Conservation (phyloP, 140 eudicot genomes). For the Anethum foeniculum region DNA sequence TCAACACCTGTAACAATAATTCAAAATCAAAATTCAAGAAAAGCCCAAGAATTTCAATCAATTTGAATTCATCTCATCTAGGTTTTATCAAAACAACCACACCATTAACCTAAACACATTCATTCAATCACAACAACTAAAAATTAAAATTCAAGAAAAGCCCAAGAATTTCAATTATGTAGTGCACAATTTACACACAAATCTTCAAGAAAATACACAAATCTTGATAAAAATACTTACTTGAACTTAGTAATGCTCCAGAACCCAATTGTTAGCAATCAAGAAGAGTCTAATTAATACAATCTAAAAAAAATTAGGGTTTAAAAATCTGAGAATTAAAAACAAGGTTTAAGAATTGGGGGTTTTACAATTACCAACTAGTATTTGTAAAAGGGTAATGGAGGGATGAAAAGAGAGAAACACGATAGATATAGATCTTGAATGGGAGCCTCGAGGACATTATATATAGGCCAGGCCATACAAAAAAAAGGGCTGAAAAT, state of each 20-base stretch:
- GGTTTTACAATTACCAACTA: neutral
- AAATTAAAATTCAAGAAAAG: neutral
- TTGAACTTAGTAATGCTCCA: neutral
- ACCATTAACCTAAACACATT: constrained; percentile 5
- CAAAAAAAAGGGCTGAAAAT: neutral
- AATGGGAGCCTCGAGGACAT: constrained; percentile 5
- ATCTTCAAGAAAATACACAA: neutral
- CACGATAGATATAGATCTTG: constrained; percentile 3
- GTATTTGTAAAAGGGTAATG: neutral
- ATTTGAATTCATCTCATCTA: constrained; percentile 29
- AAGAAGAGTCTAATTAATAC: neutral
- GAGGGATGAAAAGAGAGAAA: neutral
- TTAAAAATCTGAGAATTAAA: neutral
- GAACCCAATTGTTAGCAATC: constrained; percentile 4
- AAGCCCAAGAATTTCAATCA: constrained; percentile 1
- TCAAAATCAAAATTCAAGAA: neutral
- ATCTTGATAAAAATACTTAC: constrained; percentile 9
- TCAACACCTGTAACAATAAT: neutral
- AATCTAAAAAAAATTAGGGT: neutral
- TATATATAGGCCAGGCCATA: neutral
- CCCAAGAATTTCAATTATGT: constrained; percentile 2
- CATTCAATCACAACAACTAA: neutral
- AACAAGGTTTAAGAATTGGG: neutral
- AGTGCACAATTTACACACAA: neutral
- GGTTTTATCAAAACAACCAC: constrained; percentile 16